Conservation (phyloP, 306 rosid genomes). For the Erythrophleum fordii region DNA sequence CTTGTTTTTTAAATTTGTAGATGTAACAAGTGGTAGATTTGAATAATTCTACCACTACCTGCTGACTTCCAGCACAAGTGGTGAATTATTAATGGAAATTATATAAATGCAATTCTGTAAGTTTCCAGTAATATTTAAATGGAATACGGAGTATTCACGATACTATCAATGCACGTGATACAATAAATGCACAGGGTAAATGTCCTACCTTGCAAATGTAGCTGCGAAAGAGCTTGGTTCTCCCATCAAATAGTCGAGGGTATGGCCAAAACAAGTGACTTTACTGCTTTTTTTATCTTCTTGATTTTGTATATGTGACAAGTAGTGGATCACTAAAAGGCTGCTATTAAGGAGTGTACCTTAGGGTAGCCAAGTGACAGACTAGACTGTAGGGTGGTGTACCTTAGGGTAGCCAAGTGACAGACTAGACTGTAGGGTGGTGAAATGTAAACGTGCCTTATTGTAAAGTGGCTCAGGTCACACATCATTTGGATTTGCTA, state of each 20-base stretch:
- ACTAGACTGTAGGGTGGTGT: neutral
- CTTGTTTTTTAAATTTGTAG: neutral
- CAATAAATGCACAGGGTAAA: constrained; percentile 51
- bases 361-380: neutral
- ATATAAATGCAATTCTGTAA: neutral
- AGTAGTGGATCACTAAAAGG: neutral
- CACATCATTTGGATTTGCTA: neutral
- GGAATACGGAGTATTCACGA: neutral
- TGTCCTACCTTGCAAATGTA: constrained; percentile 64
- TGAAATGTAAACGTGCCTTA: neutral
- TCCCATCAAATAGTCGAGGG: constrained; percentile 55
- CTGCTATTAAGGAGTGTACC: neutral
- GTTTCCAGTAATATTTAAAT: neutral
- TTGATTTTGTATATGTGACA: neutral
- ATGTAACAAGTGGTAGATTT: neutral
- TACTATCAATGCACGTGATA: constrained; percentile 20
- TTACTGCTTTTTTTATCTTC: neutral
- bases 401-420: neutral
- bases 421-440: neutral
- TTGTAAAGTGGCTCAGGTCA: neutral
- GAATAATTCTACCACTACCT: neutral
- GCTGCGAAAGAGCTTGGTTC: constrained; percentile 53
- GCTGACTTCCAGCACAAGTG: neutral
- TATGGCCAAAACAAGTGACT: neutral
- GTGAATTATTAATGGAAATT: neutral